These are phyloP conservation scores for Auxenochlorella protothecoides DNA, from an alignment of 139 green algal species.

Conservation along the genomic window DNA sequence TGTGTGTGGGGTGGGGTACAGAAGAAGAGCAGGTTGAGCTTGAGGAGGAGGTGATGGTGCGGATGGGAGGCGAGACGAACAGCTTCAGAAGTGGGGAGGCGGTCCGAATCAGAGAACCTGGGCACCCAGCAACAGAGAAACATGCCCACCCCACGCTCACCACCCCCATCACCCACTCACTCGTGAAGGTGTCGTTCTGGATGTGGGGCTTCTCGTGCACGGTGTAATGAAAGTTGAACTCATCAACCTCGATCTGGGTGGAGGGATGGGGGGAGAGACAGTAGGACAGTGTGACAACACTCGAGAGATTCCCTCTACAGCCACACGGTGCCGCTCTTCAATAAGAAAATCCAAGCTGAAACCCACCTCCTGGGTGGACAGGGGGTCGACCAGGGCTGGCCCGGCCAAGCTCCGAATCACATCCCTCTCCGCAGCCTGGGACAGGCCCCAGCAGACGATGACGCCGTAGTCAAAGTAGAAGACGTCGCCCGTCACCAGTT, in stretches of 20 bases:
- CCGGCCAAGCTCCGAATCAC: constrained; percentile 8
- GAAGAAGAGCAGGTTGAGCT: background rate
- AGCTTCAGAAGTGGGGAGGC: background rate
- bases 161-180: constrained; percentile 18
- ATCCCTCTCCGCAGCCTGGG: constrained; percentile 27
- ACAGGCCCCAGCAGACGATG: constrained; percentile 56
- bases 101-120: background rate
- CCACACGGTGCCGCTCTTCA: too few species aligned
- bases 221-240: constrained; percentile 46
- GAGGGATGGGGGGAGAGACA: background rate
- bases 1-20: too few species aligned
- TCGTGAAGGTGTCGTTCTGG: constrained; percentile 78
- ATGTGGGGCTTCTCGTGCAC: constrained; percentile 55
- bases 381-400: constrained; percentile 25
- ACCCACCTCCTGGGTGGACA: constrained; percentile 19
- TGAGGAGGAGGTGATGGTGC: too few species aligned
- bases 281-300: too few species aligned
- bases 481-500: constrained; percentile 14
- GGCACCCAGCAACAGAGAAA: background rate
- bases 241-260: constrained; percentile 7
- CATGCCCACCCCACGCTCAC: background rate
- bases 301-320: too few species aligned
- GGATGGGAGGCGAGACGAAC: background rate
- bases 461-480: constrained; percentile 72
- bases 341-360: too few species aligned